Evolutionary conservation across 495 filamentous ascomycete genomes (phyloP), one percentile per base, ranked within the genome.

Genomic region (Lophiotrema nucula): DNA sequence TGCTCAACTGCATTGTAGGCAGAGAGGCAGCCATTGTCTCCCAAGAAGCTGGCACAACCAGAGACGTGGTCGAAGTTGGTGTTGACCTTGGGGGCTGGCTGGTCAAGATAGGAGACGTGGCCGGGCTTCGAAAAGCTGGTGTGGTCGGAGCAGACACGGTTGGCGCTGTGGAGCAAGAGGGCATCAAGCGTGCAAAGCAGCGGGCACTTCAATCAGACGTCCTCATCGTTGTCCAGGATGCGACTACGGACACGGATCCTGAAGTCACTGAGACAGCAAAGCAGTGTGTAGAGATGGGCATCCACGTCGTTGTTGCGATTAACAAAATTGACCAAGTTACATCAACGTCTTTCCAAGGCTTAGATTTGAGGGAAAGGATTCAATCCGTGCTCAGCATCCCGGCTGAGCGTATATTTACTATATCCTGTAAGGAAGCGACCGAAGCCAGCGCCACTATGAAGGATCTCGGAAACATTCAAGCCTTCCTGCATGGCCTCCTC

Each of bases 1-100:
- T 98, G 53, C 81, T 98, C 67, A 98, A 98, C 73, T 76, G 81
- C 47, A 78, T 98, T 60, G 89, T 96, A n/a, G 92, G 92, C 2
- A 77, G 92, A 46, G 92, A 98, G 67, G 95, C 93, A 0, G 90
- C 89, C 18, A 98, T 98, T 68, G 95, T 97, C 2, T 96, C 90
- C 41, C 76, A 81, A 0, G 92, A 97, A 68, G 89, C 88, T 26
- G 93, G 93, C 0, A 98, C 93, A 0, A 98, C 93, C 1, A 75
- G 93, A 33, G 95, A 97, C 78, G 86, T 97, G 24, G 86, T 98
- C 16, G 93, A 97, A 72, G 86, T 95, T 0, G 88, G 88, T 19
- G 78, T 98, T 13, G 95, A 98, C 72, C 79, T 98, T 38, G 85
- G 87, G 0, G 93, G 93, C 0, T 98, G 86, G 73, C 84, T 88